Evolutionary conservation across 208 protist genomes (phyloP), one percentile per base, ranked within the genome.

Genomic region (Sergeia podlipaevii): DNA sequence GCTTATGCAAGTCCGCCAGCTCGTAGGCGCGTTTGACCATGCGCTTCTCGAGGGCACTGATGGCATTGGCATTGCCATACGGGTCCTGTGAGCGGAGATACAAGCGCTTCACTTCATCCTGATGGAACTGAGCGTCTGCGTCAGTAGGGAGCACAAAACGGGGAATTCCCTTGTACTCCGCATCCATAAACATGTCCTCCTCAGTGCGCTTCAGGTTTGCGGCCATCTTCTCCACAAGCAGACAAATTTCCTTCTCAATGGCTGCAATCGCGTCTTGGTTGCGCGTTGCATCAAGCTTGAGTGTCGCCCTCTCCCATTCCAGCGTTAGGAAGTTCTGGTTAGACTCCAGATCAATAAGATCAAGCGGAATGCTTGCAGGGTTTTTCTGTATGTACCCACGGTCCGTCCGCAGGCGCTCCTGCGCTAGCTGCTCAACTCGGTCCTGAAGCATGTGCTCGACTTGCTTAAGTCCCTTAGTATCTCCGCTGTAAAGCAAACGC

Each of bases 161-260:
- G 13, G 80, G 77, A 26, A 92, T 66, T 29, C 82, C 86, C 59
- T 85, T 63, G 18, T 75, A 73, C 33, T 85, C 70, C n/a, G 66
- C 61, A 47, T 86, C 66, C 17, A 88, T 72, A 63, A 91, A 88
- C 1, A 26, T 48, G n/a, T n/a, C n/a, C n/a, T n/a, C n/a, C n/a
- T n/a, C n/a, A n/a, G n/a, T n/a, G n/a, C n/a, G n/a, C n/a, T n/a
- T n/a, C n/a, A n/a, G n/a, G n/a, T n/a, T n/a, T n/a, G n/a, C n/a
- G n/a, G n/a, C n/a, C n/a, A n/a, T n/a, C n/a, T n/a, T n/a, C n/a
- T n/a, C n/a, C n/a, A n/a, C n/a, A n/a, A n/a, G n/a, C n/a, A n/a
- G n/a, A n/a, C n/a, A n/a, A n/a, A n/a, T n/a, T n/a, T n/a, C n/a
- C n/a, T n/a, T n/a, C n/a, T n/a, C n/a, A n/a, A n/a, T n/a, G n/a